A percentile compares a stretch with the other conserved stretches of the same genome.
Evolutionary conservation across 208 protist species (phyloP).

Genomic region (Spongospora subterranea): DNA sequence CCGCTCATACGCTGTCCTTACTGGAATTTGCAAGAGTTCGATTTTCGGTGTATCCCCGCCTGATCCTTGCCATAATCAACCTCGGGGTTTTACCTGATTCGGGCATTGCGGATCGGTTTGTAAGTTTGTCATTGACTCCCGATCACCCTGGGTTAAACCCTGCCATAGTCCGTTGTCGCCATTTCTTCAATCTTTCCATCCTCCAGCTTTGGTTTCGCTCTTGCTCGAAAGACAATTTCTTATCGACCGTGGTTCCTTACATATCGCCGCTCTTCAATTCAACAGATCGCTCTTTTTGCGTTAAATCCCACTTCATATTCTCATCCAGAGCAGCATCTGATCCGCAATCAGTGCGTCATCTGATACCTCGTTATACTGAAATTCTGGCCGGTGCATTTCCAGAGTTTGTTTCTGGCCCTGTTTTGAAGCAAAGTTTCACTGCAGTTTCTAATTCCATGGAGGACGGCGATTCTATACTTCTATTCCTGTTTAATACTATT

Average conservation of each 20-base stretch:
- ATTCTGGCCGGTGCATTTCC: not conserved
- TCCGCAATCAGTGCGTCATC: not conserved
- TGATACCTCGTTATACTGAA: not conserved
- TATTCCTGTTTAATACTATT: not conserved
- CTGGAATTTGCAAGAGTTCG: not conserved
- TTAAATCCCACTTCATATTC: not conserved
- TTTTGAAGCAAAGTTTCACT: not conserved
- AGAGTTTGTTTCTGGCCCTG: not conserved
- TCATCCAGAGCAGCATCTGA: not conserved
- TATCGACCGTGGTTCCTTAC: not conserved
- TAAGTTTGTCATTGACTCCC: not conserved
- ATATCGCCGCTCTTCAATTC: not conserved
- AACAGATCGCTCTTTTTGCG: not conserved
- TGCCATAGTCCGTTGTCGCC: not conserved
- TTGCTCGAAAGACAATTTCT: not conserved
- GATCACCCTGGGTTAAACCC: not conserved
- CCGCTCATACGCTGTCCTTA: not conserved
- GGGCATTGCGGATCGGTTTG: not conserved
- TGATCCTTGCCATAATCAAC: not conserved
- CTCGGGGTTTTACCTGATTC: not conserved
- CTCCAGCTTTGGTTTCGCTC: not conserved
- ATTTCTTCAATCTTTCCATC: slow-evolving; percentile 1
- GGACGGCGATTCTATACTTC: not conserved
- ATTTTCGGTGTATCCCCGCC: not conserved
- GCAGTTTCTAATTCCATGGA: not conserved